These are phyloP conservation scores for Microthyrium microscopicum DNA, from an alignment of 2,329 filamentous ascomycete species.

Conservation along the genomic window DNA sequence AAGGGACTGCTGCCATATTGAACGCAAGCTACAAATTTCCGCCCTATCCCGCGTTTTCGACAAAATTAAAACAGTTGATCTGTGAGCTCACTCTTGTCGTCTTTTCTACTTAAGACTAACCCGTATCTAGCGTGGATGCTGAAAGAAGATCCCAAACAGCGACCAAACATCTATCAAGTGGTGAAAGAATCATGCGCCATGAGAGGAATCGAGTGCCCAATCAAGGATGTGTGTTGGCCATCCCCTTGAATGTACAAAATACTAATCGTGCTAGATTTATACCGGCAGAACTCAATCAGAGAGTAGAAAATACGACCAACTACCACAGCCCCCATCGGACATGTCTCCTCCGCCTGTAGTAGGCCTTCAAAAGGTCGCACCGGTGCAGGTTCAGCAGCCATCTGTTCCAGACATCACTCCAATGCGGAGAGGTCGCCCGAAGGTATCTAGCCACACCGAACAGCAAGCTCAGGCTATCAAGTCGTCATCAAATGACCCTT, in stretches of 20 bases:
- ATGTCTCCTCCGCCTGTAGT: slow-evolving; percentile 43
- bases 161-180: slow-evolving; percentile 91
- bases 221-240: slow-evolving; percentile 58
- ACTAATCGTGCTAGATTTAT: slow-evolving; percentile 28
- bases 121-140: slow-evolving; percentile 60
- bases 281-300: slow-evolving; percentile 45
- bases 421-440: slow-evolving; percentile 76
- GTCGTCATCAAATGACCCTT: slow-evolving; percentile 53
- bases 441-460: too few relatives aligned
- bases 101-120: background rate
- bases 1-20: slow-evolving; percentile 90
- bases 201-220: slow-evolving; percentile 71
- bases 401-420: slow-evolving; percentile 77
- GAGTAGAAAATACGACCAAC: slow-evolving; percentile 39
- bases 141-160: slow-evolving; percentile 57
- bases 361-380: slow-evolving; percentile 68
- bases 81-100: slow-evolving; percentile 34
- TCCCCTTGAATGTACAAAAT: background rate
- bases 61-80: slow-evolving; percentile 76
- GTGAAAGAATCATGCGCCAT: slow-evolving; percentile 74
- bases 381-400: slow-evolving; percentile 46
- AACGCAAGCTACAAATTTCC: slow-evolving; percentile 93
- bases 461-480: slow-evolving; percentile 26
- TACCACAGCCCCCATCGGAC: slow-evolving; percentile 39
- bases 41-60: slow-evolving; percentile 74